Evolutionary conservation across 441 rosid genomes (phyloP), one percentile per base, ranked within the genome.

Genomic region (Viola pubescens): DNA sequence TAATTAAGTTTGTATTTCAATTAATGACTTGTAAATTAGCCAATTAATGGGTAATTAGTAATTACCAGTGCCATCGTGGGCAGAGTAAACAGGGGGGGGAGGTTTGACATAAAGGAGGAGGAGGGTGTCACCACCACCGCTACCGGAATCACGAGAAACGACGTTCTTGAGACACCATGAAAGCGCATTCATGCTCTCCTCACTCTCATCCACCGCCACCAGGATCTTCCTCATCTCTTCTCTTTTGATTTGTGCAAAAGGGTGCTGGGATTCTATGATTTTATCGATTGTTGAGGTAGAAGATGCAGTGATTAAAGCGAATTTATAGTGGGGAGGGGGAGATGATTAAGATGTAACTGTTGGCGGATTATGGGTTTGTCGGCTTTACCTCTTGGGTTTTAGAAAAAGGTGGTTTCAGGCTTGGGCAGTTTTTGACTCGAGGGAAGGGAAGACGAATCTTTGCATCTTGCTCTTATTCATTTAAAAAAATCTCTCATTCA

Each of bases 121-220:
- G 8, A 85, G 67, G 52, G 77, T 68, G 61, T 81, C 80, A 2
- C 42, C 70, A 26, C 34, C 34, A 26, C 34, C 34, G 34, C 19
- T 16, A 16, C 34, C 67, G 1, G 60, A 48, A 56, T 62, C 41
- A 6, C 48, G 64, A 62, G 71, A 68, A 48, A 70, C 41, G 19
- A 64, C 56, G 54, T 82, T 82, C 42, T 69, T 65, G 13, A 81
- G 73, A 37, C 78, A 81, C 91, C 91, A 85, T 2, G 76, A 62
- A 37, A 85, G 78, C 13, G 91, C 91, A 19, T 81, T 56, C 73
- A 72, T 70, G 76, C 91, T 85, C 70, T 85, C 87, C 41, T 75
- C 85, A 34, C 86, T 65, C 59, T 81, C 81, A 64, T 82, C 87
- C 13, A 85, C 80, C 0, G 85, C 88, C 71, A 81, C 85, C 48